Percentiles rank a stretch among this genome's conserved stretches.
phyloP scores from a whole-genome alignment of 306 rosid genomes.

The Cyclanthera cordifolia region DNA sequence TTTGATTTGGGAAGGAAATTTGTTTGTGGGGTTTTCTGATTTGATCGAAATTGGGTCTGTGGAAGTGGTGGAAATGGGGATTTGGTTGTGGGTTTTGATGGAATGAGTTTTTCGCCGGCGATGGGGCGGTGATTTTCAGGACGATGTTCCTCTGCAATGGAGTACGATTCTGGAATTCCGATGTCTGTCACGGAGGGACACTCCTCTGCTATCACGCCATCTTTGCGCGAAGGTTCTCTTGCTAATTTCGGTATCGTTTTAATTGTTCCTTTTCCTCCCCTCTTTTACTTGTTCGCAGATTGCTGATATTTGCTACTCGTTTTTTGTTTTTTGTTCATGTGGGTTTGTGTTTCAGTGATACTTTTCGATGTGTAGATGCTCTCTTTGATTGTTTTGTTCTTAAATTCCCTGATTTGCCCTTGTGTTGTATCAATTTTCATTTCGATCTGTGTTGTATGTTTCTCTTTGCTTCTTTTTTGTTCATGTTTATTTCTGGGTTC shows the following conservation, averaged over 20 bases:
- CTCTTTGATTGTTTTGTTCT: background rate
- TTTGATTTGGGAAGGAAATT: background rate
- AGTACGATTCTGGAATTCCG: slow-evolving; percentile 71
- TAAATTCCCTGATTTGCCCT: slow-evolving; percentile 2
- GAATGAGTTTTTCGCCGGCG: slow-evolving; percentile 20
- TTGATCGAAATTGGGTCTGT: slow-evolving; percentile 9
- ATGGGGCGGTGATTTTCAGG: slow-evolving; percentile 28
- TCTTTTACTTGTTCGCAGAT: background rate
- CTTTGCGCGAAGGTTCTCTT: slow-evolving; percentile 36
- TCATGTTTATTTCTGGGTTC: background rate
- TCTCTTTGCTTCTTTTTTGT: background rate
- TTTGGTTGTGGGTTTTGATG: slow-evolving; percentile 21
- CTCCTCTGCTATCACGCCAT: slow-evolving; percentile 29
- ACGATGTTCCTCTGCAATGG: slow-evolving; percentile 33
- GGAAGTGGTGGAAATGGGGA: slow-evolving; percentile 23
- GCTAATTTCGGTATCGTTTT: background rate
- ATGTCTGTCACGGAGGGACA: slow-evolving; percentile 48
- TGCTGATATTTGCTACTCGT: background rate
- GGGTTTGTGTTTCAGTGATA: slow-evolving; percentile 7
- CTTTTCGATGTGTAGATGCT: slow-evolving; percentile 2
- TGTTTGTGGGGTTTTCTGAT: background rate
- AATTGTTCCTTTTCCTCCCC: background rate
- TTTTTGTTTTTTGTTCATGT: background rate
- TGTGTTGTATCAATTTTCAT: background rate
- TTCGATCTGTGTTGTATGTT: slow-evolving; percentile 13